Base-by-base conservation (phyloP, 2,329 filamentous ascomycete genomes). In the Aureobasidium uvarum region DNA sequence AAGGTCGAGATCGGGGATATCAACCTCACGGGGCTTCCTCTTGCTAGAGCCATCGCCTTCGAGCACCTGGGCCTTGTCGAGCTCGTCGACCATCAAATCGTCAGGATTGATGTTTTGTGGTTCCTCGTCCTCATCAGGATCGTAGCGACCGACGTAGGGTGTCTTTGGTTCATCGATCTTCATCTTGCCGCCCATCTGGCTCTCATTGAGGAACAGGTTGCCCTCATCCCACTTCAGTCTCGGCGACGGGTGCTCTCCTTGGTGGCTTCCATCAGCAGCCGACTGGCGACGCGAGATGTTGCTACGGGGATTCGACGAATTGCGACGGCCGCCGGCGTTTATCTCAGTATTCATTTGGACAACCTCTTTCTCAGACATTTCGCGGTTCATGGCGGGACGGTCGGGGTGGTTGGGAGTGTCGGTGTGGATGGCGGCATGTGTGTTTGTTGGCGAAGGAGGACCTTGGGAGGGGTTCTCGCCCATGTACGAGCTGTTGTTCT, bases 101-200 rank as follows among this genome's bases (percentile, higher is more conserved):
- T 90, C 84, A 5, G 89, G 87, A 73, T 96, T 89, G 69, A 90
- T 78, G 69, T 81, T 80, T 55, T 78, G 77, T 28, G 85, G 75
- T 73, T 95, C 91, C 70, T 94, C 89, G 69, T 98, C 94, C 74
- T 97, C 92, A 48, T 87, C 77, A 5, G 93, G 92, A 74, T 98
- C 91, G 78, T 97, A 97, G 73, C 92, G 91, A 74, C 89, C 90
- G 41, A 92, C 95, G 76, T 94, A 99, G 5, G 95, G 95, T 8
- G 95, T 99, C 84, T 99, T 99, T 68, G 95, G 95, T 81, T 99
- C 95, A 70, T 92, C 91, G 70, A 99, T 99, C 83, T 98, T 99
- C 95, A 99, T 99, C 66, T 93, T 97, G 68, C 90, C 89, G 67
- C 88, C 92, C 78, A 91, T 93, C 78, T 98, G 92, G 78, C 98